Conservation (phyloP, 805 yeast species). For the Myxozyma geophila region DNA sequence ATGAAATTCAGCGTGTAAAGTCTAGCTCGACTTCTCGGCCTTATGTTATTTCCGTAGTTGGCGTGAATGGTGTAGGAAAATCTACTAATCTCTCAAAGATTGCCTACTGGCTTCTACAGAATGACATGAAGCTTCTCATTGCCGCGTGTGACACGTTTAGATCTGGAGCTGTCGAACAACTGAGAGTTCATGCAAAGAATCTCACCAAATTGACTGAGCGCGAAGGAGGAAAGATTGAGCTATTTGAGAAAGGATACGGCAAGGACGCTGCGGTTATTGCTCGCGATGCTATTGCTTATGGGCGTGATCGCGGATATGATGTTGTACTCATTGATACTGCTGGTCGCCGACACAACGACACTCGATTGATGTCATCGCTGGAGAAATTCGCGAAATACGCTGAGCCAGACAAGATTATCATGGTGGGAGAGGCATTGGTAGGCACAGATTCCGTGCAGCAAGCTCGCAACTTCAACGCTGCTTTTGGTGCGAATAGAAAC, state of each 20-base stretch:
- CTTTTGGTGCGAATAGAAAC: conserved; percentile 81
- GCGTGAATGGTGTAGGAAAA: conserved; percentile 98
- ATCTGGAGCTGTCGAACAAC: conserved; percentile 98
- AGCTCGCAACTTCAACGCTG: conserved; percentile 88
- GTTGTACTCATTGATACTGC: conserved; percentile 95
- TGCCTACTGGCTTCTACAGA: conserved; percentile 94
- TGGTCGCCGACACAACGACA: conserved; percentile 94
- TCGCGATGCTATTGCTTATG: conserved; percentile 83
- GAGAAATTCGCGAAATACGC: conserved; percentile 96
- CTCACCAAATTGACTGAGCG: conserved; percentile 67
- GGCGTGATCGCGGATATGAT: conserved; percentile 70
- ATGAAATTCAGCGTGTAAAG: conserved; percentile 62
- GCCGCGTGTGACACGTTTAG: conserved; percentile 98
- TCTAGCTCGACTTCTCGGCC: conserved; percentile 53
- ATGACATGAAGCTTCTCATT: conserved; percentile 80
- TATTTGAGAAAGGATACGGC: conserved; percentile 94
- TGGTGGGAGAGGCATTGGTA: conserved; percentile 98
- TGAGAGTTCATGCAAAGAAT: conserved; percentile 89
- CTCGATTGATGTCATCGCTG: conserved; percentile 91
- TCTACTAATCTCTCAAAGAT: conserved; percentile 92
- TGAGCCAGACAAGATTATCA: conserved; percentile 91
- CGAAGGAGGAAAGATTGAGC: conserved; percentile 61
- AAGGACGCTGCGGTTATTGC: conserved; percentile 97
- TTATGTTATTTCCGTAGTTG: conserved; percentile 94
- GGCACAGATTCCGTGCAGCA: conserved; percentile 97